A percentile compares a stretch with the other conserved stretches of the same genome.
Evolutionary conservation across 2,329 filamentous ascomycete genomes (phyloP).

Genomic region (Hymenoscyphus linearis): DNA sequence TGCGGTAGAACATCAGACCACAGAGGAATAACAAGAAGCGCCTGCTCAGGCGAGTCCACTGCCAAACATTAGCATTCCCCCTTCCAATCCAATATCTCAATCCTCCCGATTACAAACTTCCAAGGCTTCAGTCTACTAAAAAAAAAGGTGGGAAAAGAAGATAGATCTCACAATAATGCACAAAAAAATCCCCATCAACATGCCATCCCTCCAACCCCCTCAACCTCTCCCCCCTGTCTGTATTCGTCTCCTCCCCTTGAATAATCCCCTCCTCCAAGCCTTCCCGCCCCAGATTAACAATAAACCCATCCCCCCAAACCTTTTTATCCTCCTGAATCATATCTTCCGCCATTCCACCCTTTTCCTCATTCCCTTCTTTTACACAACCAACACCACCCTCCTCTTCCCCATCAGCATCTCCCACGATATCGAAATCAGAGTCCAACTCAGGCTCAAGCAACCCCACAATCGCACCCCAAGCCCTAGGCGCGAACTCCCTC

Average conservation of each 20-base stretch:
- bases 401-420: too few species aligned
- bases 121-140: too few species aligned
- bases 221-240: slow-evolving; percentile 48
- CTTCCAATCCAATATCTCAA: too few species aligned
- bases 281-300: slow-evolving; percentile 61
- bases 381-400: not conserved
- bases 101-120: too few species aligned
- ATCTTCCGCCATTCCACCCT: not conserved
- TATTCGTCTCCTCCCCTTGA: slow-evolving; percentile 19
- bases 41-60: slow-evolving; percentile 64
- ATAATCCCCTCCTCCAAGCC: slow-evolving; percentile 43
- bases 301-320: slow-evolving; percentile 60
- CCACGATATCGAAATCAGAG: too few species aligned
- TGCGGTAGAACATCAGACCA: slow-evolving; percentile 57
- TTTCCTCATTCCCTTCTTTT: not conserved
- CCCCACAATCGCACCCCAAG: slow-evolving; percentile 62
- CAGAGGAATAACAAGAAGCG: slow-evolving; percentile 60
- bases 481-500: slow-evolving; percentile 41
- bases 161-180: slow-evolving; percentile 50
- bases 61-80: too few species aligned
- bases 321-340: not conserved
- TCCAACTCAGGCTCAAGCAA: slow-evolving; percentile 49
- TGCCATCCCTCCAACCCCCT: slow-evolving; percentile 55
- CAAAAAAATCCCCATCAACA: slow-evolving; percentile 67
- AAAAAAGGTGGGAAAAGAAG: not conserved